These are phyloP conservation scores for Eucalyptus cloeziana DNA, from an alignment of 345 rosid species.

Conservation along the genomic window DNA sequence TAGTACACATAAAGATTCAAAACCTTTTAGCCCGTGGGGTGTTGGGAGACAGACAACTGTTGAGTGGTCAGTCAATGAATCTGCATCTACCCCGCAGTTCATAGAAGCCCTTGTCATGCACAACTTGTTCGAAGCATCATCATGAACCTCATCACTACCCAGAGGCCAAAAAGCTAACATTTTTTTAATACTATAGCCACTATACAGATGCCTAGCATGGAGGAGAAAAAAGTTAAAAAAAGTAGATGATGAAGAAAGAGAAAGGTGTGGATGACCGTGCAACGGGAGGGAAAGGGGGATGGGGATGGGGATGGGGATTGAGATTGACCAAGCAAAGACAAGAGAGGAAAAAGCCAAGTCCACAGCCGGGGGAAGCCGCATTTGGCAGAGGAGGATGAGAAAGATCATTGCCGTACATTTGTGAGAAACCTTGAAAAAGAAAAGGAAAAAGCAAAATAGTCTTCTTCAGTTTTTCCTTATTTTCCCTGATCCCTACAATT, in stretches of 20 bases:
- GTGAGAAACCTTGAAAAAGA: neutral
- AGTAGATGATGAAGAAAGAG: neutral
- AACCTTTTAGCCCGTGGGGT: neutral
- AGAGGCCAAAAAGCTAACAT: neutral
- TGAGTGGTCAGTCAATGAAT: neutral
- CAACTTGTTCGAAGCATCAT: neutral
- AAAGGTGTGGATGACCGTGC: neutral
- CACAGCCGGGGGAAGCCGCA: neutral
- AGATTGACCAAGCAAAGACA: neutral
- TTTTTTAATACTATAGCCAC: neutral
- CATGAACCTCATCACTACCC: neutral
- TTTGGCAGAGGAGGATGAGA: neutral
- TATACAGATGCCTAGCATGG: neutral
- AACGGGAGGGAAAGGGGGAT: neutral
- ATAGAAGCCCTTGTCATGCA: neutral
- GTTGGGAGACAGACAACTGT: neutral
- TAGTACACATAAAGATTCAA: neutral
- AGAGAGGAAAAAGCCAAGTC: neutral
- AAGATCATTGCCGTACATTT: neutral
- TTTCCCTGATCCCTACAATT: neutral
- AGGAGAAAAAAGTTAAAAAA: neutral
- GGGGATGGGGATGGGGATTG: neutral
- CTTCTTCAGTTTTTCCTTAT: neutral
- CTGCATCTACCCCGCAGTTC: neutral
- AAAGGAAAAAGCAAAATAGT: neutral